These are phyloP conservation scores for Gloeophyllum trabeum DNA, from an alignment of 768 basidiomycete genomes.

Conservation along the genomic window DNA sequence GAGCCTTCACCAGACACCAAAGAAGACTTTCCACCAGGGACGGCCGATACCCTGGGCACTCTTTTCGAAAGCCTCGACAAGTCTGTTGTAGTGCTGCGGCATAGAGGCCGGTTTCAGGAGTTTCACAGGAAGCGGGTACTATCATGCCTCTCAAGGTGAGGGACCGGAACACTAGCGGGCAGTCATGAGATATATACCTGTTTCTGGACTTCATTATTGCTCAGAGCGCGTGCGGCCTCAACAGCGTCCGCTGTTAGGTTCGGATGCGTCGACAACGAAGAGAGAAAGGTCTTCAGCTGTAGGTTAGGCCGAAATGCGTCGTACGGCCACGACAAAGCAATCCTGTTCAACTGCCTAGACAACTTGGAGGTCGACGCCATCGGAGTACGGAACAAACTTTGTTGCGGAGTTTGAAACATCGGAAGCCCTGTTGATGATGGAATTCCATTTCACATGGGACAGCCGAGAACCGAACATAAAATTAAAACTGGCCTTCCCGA, in stretches of 20 bases:
- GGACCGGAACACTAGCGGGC: neutral
- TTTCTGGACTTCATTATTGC: slow-evolving; percentile 42
- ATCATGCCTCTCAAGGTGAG: slow-evolving; percentile 10
- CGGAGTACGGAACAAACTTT: neutral
- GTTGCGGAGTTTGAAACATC: neutral
- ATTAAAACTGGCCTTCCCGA: too few relatives aligned
- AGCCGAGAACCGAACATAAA: too few relatives aligned
- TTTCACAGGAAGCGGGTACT: slow-evolving; percentile 61
- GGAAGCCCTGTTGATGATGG: too few relatives aligned
- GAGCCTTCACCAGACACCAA: slow-evolving; percentile 52
- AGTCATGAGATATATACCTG: slow-evolving; percentile 28
- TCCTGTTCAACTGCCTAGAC: slow-evolving; percentile 35
- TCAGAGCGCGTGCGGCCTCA: slow-evolving; percentile 41
- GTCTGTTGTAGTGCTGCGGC: slow-evolving; percentile 62
- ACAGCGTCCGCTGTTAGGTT: slow-evolving; percentile 53
- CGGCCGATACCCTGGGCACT: slow-evolving; percentile 66
- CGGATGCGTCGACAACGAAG: slow-evolving; percentile 57
- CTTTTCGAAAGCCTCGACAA: slow-evolving; percentile 66
- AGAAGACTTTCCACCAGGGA: slow-evolving; percentile 80
- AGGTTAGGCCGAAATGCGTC: slow-evolving; percentile 74
- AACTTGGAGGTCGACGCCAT: slow-evolving; percentile 24
- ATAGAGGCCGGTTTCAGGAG: slow-evolving; percentile 59
- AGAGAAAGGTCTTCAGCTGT: slow-evolving; percentile 56
- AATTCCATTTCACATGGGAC: too few relatives aligned
- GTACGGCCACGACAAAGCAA: slow-evolving; percentile 53